Evolutionary conservation across 2,329 filamentous ascomycete genomes (phyloP).

Genomic region (Grosmannia clavigera): DNA sequence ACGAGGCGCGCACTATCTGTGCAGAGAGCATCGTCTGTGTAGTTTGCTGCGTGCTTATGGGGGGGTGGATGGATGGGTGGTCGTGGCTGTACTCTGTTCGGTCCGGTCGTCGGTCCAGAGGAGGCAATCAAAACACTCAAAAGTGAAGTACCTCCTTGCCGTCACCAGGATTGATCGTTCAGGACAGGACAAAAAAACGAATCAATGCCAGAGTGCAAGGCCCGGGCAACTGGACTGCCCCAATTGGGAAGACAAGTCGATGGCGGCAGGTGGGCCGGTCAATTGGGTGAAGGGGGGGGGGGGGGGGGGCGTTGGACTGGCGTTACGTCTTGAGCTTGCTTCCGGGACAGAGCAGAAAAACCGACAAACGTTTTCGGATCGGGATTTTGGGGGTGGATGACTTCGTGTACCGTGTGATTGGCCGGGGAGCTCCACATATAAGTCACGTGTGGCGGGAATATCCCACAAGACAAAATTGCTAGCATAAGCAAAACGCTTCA

Average conservation of each 20-base stretch:
- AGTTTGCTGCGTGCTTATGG: background rate
- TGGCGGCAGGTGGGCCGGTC: background rate
- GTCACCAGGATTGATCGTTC: background rate
- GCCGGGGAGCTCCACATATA: background rate
- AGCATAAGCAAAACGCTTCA: too few relatives aligned
- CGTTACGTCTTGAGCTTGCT: background rate
- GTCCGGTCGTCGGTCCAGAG: background rate
- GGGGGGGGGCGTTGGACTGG: background rate
- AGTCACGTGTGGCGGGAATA: too few relatives aligned
- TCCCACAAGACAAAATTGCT: too few relatives aligned
- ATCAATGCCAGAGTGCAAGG: background rate
- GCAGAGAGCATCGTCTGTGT: constrained; percentile 10
- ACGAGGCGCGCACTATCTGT: constrained; percentile 11
- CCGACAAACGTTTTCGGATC: background rate
- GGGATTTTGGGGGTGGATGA: constrained; percentile 11
- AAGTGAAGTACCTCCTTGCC: background rate
- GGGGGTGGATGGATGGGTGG: background rate
- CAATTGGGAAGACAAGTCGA: background rate
- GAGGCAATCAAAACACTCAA: background rate
- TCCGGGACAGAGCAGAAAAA: background rate
- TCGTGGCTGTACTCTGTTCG: background rate
- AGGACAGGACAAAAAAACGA: background rate
- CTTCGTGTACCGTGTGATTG: constrained; percentile 13
- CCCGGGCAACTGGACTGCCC: background rate
- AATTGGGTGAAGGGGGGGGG: background rate